Base-by-base conservation (phyloP, 306 rosid genomes). In the Dalbergia oliveri region DNA sequence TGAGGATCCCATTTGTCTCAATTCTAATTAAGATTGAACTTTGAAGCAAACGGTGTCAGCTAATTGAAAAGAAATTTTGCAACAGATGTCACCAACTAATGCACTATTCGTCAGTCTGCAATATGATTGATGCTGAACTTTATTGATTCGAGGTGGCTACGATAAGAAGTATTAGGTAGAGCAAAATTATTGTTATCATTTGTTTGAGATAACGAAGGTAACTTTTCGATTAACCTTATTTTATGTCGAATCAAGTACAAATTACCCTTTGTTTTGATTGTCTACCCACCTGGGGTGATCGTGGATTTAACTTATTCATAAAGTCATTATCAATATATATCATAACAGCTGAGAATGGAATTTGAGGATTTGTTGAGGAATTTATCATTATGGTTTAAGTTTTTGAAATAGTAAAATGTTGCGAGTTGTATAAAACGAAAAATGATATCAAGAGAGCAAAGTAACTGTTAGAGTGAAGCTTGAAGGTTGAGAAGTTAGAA, bases 381-480 rank as follows among this genome's bases (percentile, higher is more conserved):
- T 23, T 58, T 2, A 58, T 2, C 31, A 26, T 26, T 26, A 15
- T 45, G 60, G 41, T 50, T 62, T 37, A 67, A 69, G 39, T 9
- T 64, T 81, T 47, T 63, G 15, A 62, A 70, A 53, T 34, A 59
- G 18, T 41, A 56, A 12, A 56, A 12, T 1, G 68, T 49, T 4
- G 50, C 4, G 60, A 26, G 31, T 26, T 26, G 31, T 26, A 26
- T 26, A 2, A 26, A 26, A 26, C 31, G 3, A 26, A 26, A 26
- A 14, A 47, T 47, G 71, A 23, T n/a, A 21, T 13, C 10, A 12
- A 63, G 9, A 59, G n/a, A 9, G 12, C 62, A 72, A 79, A 87
- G 87, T 86, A 80, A 84, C 83, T 79, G 89, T 21, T 21, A 21
- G 1, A 26, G 31, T 26, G 31, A 26, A 26, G 31, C 3, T 26